These are phyloP conservation scores for Dactylellina drechsleri DNA, from an alignment of 2,329 filamentous ascomycete species.

Conservation along the genomic window DNA sequence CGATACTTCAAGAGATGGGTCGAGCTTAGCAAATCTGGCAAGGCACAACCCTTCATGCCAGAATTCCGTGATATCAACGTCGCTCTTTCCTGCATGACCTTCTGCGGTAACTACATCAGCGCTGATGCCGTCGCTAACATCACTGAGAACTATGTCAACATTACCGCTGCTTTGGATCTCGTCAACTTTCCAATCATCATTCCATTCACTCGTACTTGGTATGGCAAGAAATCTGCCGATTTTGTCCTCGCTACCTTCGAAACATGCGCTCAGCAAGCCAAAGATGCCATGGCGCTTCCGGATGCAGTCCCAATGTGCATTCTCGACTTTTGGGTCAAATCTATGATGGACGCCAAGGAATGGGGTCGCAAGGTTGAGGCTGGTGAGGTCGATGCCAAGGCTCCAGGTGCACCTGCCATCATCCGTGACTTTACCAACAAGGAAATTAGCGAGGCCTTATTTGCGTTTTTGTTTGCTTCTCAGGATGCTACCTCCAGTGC, in stretches of 20 bases:
- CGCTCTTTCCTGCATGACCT: slow-evolving; percentile 94
- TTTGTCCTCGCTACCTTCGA: slow-evolving; percentile 90
- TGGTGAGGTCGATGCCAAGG: slow-evolving; percentile 68
- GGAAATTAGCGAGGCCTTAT: slow-evolving; percentile 91
- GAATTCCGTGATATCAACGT: slow-evolving; percentile 95
- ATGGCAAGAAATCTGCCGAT: slow-evolving; percentile 93
- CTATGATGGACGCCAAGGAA: slow-evolving; percentile 83
- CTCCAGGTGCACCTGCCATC: slow-evolving; percentile 75
- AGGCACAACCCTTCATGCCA: slow-evolving; percentile 87
- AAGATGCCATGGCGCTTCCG: slow-evolving; percentile 82
- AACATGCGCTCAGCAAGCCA: slow-evolving; percentile 92
- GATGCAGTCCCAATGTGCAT: slow-evolving; percentile 90
- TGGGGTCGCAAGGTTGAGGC: slow-evolving; percentile 82
- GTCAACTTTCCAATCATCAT: slow-evolving; percentile 99
- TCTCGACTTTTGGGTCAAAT: slow-evolving; percentile 92
- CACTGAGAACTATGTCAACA: slow-evolving; percentile 94
- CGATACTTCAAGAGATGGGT: slow-evolving; percentile 84
- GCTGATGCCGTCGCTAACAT: slow-evolving; percentile 92
- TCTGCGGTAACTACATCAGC: slow-evolving; percentile 93
- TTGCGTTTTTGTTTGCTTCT: slow-evolving; percentile 96
- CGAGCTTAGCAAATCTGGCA: slow-evolving; percentile 76
- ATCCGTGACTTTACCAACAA: slow-evolving; percentile 88
- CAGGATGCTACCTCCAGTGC: slow-evolving; percentile 97
- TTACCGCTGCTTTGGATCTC: slow-evolving; percentile 92
- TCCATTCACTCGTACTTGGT: slow-evolving; percentile 95